Evolutionary conservation across 441 rosid species (phyloP).

Genomic region (Metrosideros polymorpha): DNA sequence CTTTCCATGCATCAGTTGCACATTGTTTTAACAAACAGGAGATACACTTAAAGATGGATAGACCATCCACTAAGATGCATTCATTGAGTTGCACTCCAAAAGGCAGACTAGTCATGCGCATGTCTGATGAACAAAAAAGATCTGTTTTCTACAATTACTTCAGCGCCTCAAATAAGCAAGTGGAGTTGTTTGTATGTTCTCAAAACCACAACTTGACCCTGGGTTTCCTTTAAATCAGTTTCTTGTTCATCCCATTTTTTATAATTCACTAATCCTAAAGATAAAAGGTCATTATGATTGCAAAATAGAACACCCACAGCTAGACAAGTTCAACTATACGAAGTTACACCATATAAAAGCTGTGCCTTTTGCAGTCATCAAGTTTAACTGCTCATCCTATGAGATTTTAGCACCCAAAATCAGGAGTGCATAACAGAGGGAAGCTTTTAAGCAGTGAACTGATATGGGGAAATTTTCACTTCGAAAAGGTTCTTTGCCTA

Average conservation of each 20-base stretch:
- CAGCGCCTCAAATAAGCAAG: not conserved
- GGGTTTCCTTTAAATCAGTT: not conserved
- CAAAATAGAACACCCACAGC: not conserved
- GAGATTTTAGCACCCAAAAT: not conserved
- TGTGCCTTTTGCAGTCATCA: not conserved
- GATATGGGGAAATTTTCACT: not conserved
- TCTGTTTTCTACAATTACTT: not conserved
- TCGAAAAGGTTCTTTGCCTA: not conserved
- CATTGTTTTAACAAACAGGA: not conserved
- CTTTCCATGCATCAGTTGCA: not conserved
- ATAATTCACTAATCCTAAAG: not conserved
- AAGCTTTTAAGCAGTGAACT: not conserved
- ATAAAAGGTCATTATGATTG: not conserved
- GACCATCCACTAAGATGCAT: not conserved
- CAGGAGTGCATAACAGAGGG: not conserved
- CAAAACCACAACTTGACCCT: not conserved
- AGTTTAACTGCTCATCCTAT: not conserved
- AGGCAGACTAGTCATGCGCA: not conserved
- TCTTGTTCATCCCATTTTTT: not conserved
- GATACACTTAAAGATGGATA: not conserved
- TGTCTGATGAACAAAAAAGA: not conserved
- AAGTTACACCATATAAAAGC: not conserved
- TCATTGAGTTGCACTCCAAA: not conserved
- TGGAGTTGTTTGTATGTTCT: not conserved
- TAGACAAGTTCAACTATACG: not conserved